A percentile compares a stretch with the other conserved stretches of the same genome.
Conservation (phyloP, 1,284 basidiomycete species). For the Rhodofomes roseus region DNA sequence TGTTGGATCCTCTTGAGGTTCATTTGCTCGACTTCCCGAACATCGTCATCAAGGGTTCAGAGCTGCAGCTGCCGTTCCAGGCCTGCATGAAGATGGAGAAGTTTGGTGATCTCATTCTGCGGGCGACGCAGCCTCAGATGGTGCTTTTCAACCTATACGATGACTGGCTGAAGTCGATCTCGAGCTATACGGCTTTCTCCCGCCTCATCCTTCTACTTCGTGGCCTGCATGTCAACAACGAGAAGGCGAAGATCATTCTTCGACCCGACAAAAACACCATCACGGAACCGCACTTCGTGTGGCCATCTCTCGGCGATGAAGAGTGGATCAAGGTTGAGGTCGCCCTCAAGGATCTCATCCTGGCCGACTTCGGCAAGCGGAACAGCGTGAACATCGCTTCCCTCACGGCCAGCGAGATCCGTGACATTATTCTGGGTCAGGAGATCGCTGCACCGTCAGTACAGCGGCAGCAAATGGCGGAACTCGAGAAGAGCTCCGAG, state of each 20-base stretch:
- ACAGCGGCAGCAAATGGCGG: conserved; percentile 99
- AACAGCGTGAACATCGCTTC: conserved; percentile 99
- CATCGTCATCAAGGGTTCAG: conserved; percentile 99
- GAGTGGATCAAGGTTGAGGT: conserved; percentile 99
- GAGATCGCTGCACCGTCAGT: conserved; percentile 91
- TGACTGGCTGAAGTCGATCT: conserved; percentile 99
- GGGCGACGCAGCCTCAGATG: conserved; percentile 99
- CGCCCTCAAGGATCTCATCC: conserved; percentile 91
- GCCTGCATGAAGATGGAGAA: conserved; percentile 99
- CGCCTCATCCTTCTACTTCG: conserved; percentile 94
- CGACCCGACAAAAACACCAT: conserved; percentile 93
- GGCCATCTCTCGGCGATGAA: conserved; percentile 93
- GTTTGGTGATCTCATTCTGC: conserved; percentile 96
- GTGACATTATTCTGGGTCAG: conserved; percentile 96
- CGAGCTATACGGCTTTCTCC: conserved; percentile 98
- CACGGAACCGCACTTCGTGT: conserved; percentile 98
- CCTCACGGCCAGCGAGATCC: conserved; percentile 92
- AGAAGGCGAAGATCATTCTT: conserved; percentile 95
- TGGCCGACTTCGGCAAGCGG: conserved; percentile 97
- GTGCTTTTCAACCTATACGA: conserved; percentile 98
- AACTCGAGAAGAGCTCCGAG: conserved; percentile 94
- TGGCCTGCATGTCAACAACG: conserved; percentile 98
- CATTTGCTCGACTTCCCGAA: conserved; percentile 99
- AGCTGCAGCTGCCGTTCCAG: conserved; percentile 98
- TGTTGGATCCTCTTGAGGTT: conserved; percentile 98